These are phyloP conservation scores for Paspalum notatum DNA, from an alignment of 176 grass and related monocot species.

Conservation along the genomic window DNA sequence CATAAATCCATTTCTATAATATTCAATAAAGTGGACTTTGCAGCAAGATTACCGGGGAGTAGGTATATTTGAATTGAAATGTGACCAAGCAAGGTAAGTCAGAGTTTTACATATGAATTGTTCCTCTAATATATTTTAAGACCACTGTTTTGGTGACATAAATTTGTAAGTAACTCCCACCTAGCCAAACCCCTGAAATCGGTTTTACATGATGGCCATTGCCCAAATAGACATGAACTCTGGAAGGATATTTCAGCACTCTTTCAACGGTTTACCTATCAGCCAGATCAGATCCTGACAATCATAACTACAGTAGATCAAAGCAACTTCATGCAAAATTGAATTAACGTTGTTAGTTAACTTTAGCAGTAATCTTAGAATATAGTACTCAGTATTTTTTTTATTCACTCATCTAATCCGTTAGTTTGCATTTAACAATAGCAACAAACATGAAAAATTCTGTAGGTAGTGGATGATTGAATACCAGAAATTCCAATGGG, in stretches of 20 bases:
- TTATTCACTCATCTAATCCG: not conserved
- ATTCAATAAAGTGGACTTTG: slow-evolving; percentile 7
- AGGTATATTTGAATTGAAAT: slow-evolving; percentile 3
- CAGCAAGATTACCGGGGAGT: not conserved
- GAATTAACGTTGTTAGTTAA: not conserved
- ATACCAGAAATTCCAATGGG: slow-evolving; percentile 68
- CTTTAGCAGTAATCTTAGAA: not conserved
- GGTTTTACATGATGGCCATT: not conserved
- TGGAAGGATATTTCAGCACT: not conserved
- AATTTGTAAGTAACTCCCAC: not conserved
- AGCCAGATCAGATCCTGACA: not conserved
- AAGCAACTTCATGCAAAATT: not conserved
- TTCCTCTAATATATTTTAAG: slow-evolving; percentile 1
- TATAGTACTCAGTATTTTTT: not conserved
- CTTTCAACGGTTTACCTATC: slow-evolving; percentile 11
- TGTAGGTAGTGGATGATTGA: not conserved
- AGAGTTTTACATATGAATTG: not conserved
- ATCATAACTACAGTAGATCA: not conserved
- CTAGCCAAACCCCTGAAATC: not conserved
- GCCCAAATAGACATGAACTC: not conserved
- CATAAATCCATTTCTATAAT: slow-evolving; percentile 1
- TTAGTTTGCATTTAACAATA: not conserved
- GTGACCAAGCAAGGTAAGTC: not conserved
- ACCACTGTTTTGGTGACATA: not conserved
- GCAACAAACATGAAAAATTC: not conserved